A percentile compares a stretch with the other conserved stretches of the same genome.
Conservation (phyloP, 1,284 basidiomycete genomes). For the Cystobasidium sp. region DNA sequence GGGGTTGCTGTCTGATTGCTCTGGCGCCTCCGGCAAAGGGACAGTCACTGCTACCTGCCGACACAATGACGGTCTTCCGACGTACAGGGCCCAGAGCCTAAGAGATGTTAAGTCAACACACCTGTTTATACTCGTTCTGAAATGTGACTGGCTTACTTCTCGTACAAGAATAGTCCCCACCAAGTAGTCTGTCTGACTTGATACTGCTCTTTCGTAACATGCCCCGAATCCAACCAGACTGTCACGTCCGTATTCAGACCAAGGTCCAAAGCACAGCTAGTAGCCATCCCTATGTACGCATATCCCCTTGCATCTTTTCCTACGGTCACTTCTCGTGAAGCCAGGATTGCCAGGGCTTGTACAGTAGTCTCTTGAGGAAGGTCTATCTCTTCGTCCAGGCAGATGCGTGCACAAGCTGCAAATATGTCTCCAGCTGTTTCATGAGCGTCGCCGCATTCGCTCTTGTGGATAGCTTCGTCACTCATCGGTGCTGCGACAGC, state of each 20-base stretch:
- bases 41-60: slow-evolving; percentile 18
- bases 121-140: neutral
- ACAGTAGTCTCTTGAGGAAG: slow-evolving; percentile 37
- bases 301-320: slow-evolving; percentile 34
- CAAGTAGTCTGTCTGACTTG: slow-evolving; percentile 28
- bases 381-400: slow-evolving; percentile 39
- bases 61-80: slow-evolving; percentile 30
- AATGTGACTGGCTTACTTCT: slow-evolving; percentile 16
- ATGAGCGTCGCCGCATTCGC: slow-evolving; percentile 16
- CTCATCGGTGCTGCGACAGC: slow-evolving; percentile 27
- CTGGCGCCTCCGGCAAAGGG: slow-evolving; percentile 5
- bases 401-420: slow-evolving; percentile 26
- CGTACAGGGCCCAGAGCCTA: slow-evolving; percentile 40
- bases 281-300: slow-evolving; percentile 29
- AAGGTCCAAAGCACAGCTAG: slow-evolving; percentile 29
- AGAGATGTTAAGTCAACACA: neutral
- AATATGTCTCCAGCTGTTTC: slow-evolving; percentile 34
- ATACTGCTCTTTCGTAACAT: slow-evolving; percentile 28
- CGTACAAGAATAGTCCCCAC: slow-evolving; percentile 33
- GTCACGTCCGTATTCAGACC: slow-evolving; percentile 30
- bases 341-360: slow-evolving; percentile 37
- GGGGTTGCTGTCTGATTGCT: neutral
- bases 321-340: slow-evolving; percentile 21
- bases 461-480: slow-evolving; percentile 22
- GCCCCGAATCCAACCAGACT: slow-evolving; percentile 16